phyloP scores from a whole-genome alignment of 129 eudicot species.

The Smallanthus sonchifolius region DNA sequence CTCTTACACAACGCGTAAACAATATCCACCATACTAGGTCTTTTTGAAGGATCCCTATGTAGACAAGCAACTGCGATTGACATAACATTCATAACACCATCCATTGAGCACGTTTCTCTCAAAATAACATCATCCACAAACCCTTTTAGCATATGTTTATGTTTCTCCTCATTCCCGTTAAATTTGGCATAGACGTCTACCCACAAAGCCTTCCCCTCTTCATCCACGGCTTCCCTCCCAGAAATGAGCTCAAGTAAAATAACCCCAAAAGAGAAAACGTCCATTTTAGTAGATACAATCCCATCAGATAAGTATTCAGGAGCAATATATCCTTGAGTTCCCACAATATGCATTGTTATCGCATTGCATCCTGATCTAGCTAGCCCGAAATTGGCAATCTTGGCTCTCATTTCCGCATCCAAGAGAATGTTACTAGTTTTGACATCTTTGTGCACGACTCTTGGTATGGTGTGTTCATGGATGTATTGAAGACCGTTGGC shows the following conservation, averaged over 20 bases:
- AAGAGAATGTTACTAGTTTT: constrained; percentile 83
- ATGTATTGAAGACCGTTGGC: constrained; percentile 95
- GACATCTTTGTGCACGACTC: constrained; percentile 88
- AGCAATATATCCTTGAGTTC: constrained; percentile 86
- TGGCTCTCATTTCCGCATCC: constrained; percentile 80
- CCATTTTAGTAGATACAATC: constrained; percentile 75
- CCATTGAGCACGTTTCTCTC: constrained; percentile 38
- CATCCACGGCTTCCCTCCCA: constrained; percentile 62
- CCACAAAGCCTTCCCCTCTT: constrained; percentile 69
- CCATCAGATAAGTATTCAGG: constrained; percentile 90
- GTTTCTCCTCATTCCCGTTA: constrained; percentile 47
- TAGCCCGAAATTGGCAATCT: constrained; percentile 93
- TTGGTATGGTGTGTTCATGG: constrained; percentile 88
- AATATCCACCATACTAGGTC: constrained; percentile 89
- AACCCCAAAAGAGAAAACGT: constrained; percentile 81
- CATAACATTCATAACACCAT: constrained; percentile 61
- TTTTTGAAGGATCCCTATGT: constrained; percentile 55
- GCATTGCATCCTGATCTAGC: constrained; percentile 97
- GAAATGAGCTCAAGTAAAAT: constrained; percentile 85
- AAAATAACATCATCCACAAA: constrained; percentile 56
- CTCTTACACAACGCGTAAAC: constrained; percentile 84
- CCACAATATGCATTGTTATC: constrained; percentile 92
- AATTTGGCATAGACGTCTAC: constrained; percentile 32
- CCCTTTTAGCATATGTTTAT: constrained; percentile 30
- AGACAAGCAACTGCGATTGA: constrained; percentile 63